Conservation (phyloP, 2,329 filamentous ascomycete species). For the Cladosporium colombiae region DNA sequence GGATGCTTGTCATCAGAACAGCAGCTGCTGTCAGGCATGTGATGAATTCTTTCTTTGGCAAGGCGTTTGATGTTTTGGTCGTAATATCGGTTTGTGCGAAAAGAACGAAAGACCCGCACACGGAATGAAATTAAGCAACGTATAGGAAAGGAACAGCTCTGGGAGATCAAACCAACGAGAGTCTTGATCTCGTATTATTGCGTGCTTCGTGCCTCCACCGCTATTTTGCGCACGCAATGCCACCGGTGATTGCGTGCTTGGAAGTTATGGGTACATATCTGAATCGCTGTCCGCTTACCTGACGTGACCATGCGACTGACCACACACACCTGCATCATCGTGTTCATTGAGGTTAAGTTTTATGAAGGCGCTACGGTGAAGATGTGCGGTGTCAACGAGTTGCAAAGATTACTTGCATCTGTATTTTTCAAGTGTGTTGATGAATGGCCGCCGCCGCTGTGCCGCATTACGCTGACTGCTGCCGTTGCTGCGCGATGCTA, state of each 20-base stretch:
- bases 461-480: too few relatives aligned
- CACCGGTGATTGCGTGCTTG: constrained; percentile 4
- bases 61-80: not conserved
- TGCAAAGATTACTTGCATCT: too few relatives aligned
- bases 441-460: too few relatives aligned
- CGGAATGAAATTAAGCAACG: not conserved
- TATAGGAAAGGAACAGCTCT: not conserved
- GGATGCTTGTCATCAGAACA: not conserved
- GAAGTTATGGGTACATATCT: not conserved
- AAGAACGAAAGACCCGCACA: not conserved
- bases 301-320: not conserved
- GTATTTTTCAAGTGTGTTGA: too few relatives aligned
- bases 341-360: too few relatives aligned
- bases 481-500: too few relatives aligned
- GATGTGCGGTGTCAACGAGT: too few relatives aligned
- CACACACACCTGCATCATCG: too few relatives aligned
- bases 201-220: not conserved
- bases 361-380: too few relatives aligned
- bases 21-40: too few relatives aligned
- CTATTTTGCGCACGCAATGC: not conserved
- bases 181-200: not conserved
- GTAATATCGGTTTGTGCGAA: not conserved
- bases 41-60: not conserved
- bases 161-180: not conserved
- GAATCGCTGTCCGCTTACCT: not conserved